Conservation (phyloP, 345 rosid genomes). For the Eucalyptus leucophloia region DNA sequence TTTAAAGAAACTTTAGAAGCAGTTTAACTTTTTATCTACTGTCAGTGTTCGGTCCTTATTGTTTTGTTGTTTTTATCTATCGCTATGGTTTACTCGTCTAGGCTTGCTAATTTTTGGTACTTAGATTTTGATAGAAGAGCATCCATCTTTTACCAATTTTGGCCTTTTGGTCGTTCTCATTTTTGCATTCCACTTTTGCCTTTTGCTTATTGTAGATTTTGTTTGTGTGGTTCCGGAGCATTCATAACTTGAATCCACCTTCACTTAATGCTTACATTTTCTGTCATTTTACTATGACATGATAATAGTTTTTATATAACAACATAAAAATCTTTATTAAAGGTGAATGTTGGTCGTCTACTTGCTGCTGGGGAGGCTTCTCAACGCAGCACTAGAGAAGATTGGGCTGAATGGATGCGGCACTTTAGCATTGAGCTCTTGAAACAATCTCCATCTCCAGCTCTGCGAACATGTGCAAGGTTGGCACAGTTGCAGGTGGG, state of each 20-base stretch:
- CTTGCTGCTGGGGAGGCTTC: conserved; percentile 99
- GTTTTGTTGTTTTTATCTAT: not conserved
- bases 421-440: conserved; percentile 97
- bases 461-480: conserved; percentile 91
- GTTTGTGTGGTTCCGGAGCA: not conserved
- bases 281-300: not conserved
- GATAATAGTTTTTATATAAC: not conserved
- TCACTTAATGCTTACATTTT: not conserved
- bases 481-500: conserved; percentile 93
- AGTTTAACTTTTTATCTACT: not conserved
- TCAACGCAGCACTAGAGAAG: conserved; percentile 98
- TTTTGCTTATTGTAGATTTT: not conserved
- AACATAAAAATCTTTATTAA: not conserved
- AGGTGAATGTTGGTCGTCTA: conserved; percentile 88
- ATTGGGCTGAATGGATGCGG: conserved; percentile 99
- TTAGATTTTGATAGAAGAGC: not conserved
- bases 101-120: not conserved
- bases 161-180: not conserved
- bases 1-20: not conserved
- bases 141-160: not conserved
- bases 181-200: not conserved
- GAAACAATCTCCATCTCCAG: conserved; percentile 98
- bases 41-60: not conserved
- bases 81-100: not conserved
- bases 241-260: not conserved